Evolutionary conservation across 208 protist species (phyloP), one percentile per base, ranked within the genome.

Genomic region (Leptomonas pyrrhocoris): DNA sequence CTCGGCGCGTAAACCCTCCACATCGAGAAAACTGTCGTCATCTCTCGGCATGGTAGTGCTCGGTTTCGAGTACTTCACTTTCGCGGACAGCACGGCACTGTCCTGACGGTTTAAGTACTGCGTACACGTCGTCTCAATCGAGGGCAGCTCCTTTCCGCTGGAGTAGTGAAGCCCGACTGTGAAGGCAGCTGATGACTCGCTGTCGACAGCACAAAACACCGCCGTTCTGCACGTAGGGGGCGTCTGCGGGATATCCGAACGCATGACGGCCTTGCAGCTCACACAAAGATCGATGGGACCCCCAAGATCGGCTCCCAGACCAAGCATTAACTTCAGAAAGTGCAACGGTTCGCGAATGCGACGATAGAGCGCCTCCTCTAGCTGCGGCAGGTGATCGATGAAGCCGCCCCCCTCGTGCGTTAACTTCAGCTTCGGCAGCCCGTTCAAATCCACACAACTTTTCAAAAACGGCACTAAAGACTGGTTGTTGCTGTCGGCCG

Each of bases 111-210:
- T n/a, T 21, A 70, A 12, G 70, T 79, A 83, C 60, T 84, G 78
- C 55, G 54, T 81, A n/a, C 77, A 73, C 53, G 74, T 79, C 13
- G 84, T 71, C 15, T 71, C 78, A 11, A 88, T 68, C 19, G 74
- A 80, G 1, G 81, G 81, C 9, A 88, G 54, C 23, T 77, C 80
- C n/a, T 43, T 23, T 12, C 73, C 73, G 34, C 60, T 74, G 61
- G 75, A 58, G 75, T 85, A 86, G 55, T 81, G 87, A 61, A 90
- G 53, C 0, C 46, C 59, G 19, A 89, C 76, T 27, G 59, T 81
- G 71, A 89, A 88, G 73, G 58, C 60, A 60, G 62, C 42, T 21
- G 61, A 48, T 46, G 79, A 85, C 18, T 8, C 56, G 36, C 71
- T 21, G 65, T 86, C 78, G 12, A 87, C 69, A 1, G 84, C 75